phyloP scores from a whole-genome alignment of 306 rosid genomes.

The Vachellia pachyceras region DNA sequence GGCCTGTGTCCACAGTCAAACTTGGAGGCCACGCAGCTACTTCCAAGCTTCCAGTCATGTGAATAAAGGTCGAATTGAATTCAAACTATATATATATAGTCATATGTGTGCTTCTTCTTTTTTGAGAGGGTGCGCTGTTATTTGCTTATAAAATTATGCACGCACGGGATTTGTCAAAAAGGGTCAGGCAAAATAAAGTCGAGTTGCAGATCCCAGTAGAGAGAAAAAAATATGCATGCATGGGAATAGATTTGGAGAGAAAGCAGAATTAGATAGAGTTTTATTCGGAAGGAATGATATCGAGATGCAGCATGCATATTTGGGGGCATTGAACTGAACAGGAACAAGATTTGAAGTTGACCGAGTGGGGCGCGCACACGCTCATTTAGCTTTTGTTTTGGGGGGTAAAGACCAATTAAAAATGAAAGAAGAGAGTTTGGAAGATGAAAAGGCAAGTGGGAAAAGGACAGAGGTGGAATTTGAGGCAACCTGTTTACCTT shows the following conservation, averaged over 20 bases:
- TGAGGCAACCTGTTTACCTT: slow-evolving; percentile 36
- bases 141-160: background rate
- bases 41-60: slow-evolving; percentile 41
- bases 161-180: slow-evolving; percentile 49
- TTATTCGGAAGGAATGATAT: background rate
- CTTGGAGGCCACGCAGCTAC: slow-evolving; percentile 51
- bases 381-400: slow-evolving; percentile 12
- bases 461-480: slow-evolving; percentile 38
- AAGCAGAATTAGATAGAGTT: background rate
- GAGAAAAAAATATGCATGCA: background rate
- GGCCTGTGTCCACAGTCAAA: slow-evolving; percentile 47
- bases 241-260: slow-evolving; percentile 5
- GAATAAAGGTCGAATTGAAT: slow-evolving; percentile 37
- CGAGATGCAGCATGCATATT: slow-evolving; percentile 10
- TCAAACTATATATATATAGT: slow-evolving; percentile 33
- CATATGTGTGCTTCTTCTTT: background rate
- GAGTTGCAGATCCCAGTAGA: slow-evolving; percentile 34
- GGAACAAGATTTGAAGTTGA: slow-evolving; percentile 45
- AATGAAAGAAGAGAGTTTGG: too few relatives aligned
- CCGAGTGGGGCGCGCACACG: slow-evolving; percentile 43
- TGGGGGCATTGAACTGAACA: slow-evolving; percentile 30
- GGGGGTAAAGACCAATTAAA: background rate
- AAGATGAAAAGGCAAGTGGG: slow-evolving; percentile 4
- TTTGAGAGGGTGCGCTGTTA: background rate
- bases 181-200: slow-evolving; percentile 55